phyloP scores from a whole-genome alignment of 2,329 filamentous ascomycete species.

The Colletotrichum filicis region DNA sequence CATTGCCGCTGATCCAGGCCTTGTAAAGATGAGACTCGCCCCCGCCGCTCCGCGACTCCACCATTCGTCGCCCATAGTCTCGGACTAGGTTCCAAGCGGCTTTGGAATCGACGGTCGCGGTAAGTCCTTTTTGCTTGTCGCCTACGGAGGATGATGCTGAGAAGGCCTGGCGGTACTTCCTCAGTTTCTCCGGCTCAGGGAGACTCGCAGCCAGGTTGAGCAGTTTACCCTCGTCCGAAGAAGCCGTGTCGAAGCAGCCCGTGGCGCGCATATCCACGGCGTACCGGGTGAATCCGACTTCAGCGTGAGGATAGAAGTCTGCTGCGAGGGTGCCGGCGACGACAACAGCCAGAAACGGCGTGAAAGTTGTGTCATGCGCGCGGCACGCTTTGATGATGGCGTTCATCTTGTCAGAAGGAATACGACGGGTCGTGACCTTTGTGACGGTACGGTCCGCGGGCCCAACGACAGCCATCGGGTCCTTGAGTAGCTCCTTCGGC shows the following conservation, averaged over 20 bases:
- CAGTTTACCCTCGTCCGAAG: constrained; percentile 8
- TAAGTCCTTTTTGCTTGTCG: background rate
- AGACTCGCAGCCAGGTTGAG: constrained; percentile 26
- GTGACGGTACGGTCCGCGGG: constrained; percentile 10
- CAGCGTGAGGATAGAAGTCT: constrained; percentile 39
- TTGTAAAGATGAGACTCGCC: constrained; percentile 21
- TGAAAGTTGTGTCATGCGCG: constrained; percentile 37
- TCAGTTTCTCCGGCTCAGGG: constrained; percentile 6
- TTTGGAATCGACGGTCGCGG: background rate
- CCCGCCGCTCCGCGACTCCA: constrained; percentile 6
- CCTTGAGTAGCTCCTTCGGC: background rate
- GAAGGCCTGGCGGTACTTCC: constrained; percentile 18
- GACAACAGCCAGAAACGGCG: constrained; percentile 36
- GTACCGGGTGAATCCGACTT: constrained; percentile 40
- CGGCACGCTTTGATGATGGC: constrained; percentile 37
- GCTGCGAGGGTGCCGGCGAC: constrained; percentile 31
- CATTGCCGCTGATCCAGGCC: constrained; percentile 32
- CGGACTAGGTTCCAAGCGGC: constrained; percentile 15
- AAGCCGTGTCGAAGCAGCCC: background rate
- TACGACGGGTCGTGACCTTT: constrained; percentile 21
- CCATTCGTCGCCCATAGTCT: constrained; percentile 20
- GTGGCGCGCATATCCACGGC: constrained; percentile 49
- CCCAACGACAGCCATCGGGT: background rate
- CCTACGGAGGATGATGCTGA: background rate
- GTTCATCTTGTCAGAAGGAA: constrained; percentile 14